Conservation (phyloP, 345 rosid genomes). For the Cardamine chenopodiifolia region DNA sequence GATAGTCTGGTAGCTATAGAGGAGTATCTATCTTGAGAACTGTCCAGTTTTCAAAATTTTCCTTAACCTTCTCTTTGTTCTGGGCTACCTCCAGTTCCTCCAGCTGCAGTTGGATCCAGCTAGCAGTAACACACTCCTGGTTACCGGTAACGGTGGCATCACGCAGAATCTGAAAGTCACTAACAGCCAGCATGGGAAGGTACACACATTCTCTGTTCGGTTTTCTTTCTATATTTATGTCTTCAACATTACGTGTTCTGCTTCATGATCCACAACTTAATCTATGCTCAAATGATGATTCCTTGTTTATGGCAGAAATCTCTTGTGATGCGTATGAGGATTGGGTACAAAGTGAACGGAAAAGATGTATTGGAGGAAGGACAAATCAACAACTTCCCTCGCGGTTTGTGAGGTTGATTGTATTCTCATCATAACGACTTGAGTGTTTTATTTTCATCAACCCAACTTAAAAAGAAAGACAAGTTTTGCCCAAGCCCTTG, state of each 20-base stretch:
- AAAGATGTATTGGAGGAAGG: conserved; percentile 92
- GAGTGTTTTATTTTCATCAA: conserved; percentile 21
- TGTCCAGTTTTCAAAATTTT: neutral
- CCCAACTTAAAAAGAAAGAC: neutral
- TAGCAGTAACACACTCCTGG: conserved; percentile 71
- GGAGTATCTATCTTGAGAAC: neutral
- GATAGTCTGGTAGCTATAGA: neutral
- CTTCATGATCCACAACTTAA: conserved; percentile 1
- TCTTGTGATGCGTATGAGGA: conserved; percentile 89
- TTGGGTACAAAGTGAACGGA: conserved; percentile 76
- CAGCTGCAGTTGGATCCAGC: conserved; percentile 95
- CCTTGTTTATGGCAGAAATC: conserved; percentile 67
- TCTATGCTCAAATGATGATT: neutral
- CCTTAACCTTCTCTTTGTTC: conserved; percentile 22
- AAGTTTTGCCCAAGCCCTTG: conserved; percentile 18
- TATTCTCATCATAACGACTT: conserved; percentile 7
- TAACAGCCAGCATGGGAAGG: conserved; percentile 99
- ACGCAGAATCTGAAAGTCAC: conserved; percentile 73
- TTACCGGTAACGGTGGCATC: conserved; percentile 60
- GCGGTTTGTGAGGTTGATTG: conserved; percentile 60
- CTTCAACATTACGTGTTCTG: neutral
- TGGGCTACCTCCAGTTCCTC: conserved; percentile 69
- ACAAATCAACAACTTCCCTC: conserved; percentile 89
- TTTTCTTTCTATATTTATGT: neutral
- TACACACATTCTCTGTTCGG: conserved; percentile 35